phyloP scores from a whole-genome alignment of 2,329 filamentous ascomycete genomes.

The Grosmannia penicillata region DNA sequence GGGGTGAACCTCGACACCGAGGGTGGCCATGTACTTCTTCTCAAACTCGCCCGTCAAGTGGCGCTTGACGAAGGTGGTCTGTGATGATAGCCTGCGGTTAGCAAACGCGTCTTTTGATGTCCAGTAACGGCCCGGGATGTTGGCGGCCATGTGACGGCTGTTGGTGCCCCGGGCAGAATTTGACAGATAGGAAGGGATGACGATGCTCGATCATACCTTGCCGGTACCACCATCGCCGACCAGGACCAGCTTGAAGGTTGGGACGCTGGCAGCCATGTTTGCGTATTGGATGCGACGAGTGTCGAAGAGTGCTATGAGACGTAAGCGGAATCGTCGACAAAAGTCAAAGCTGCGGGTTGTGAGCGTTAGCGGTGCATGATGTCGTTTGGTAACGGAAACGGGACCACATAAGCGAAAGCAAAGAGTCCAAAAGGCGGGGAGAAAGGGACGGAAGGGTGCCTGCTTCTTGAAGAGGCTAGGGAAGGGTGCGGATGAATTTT shows the following conservation, averaged over 20 bases:
- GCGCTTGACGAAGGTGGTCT: constrained; percentile 99
- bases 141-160: too few species aligned
- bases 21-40: constrained; percentile 99
- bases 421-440: not conserved
- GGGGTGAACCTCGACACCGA: constrained; percentile 98
- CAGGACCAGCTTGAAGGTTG: constrained; percentile 99
- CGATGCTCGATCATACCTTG: constrained; percentile 58
- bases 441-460: not conserved
- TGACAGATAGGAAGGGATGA: not conserved
- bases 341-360: not conserved
- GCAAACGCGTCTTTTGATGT: not conserved
- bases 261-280: constrained; percentile 51
- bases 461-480: too few species aligned
- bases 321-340: constrained; percentile 3
- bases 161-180: too few species aligned
- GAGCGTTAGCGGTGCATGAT: not conserved
- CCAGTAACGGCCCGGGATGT: too few species aligned
- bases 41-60: constrained; percentile 99
- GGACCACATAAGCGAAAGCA: not conserved
- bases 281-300: constrained; percentile 6
- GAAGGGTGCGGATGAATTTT: too few species aligned
- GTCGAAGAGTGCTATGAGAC: not conserved
- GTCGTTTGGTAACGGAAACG: not conserved
- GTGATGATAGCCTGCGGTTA: constrained; percentile 4
- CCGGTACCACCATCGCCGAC: constrained; percentile 98